Base-by-base conservation (phyloP, 2,329 filamentous ascomycete genomes). In the Byssothecium circinans region DNA sequence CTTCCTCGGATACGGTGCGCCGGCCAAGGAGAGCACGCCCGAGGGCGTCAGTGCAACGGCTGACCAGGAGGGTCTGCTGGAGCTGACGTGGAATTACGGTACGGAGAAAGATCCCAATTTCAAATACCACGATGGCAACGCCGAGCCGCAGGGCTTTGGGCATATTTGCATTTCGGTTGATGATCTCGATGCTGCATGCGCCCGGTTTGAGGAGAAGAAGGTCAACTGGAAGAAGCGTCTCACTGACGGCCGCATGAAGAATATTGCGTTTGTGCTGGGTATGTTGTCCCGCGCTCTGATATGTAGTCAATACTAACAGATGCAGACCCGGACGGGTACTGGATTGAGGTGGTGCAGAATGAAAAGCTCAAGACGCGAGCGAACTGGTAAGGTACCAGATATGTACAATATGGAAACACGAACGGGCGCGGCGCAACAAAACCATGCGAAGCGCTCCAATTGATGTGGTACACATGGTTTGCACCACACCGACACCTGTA, bases 151-250 rank as follows among this genome's bases (percentile, higher is more conserved):
- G 70, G 94, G 94, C 1, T 97, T 96, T 58, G 91, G 92, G 0
- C 91, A 96, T 65, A 91, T 96, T 52, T 95, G 90, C 66, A 76
- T 97, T 43, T 80, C 86, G 1, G 91, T 96, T 11, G 92, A 97
- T 66, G 84, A 95, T 67, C 68, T 97, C n/a, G 85, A 94, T 43
- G 87, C 87, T 7, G 91, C 94, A 8, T 96, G 92, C 74, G 75
- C 85, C 65, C 83, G 91, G 12, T 91, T 97, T 60, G 94, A 97
- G 69, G 82, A 84, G 45, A 76, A 89, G 65, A 82, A 86, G 5
- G 87, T 92, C 45, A 85, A 81, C 72, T 99, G 91, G 89, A 96
- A 96, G 84, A 97, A 97, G 84, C 81, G 89, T 56, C 79, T 97
- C 52, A 95, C 89, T 2, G 92, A 97, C 54, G 92, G 92, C 2